Evolutionary conservation across 179 eudicot species (phyloP).

Genomic region (Corrigiola litoralis): DNA sequence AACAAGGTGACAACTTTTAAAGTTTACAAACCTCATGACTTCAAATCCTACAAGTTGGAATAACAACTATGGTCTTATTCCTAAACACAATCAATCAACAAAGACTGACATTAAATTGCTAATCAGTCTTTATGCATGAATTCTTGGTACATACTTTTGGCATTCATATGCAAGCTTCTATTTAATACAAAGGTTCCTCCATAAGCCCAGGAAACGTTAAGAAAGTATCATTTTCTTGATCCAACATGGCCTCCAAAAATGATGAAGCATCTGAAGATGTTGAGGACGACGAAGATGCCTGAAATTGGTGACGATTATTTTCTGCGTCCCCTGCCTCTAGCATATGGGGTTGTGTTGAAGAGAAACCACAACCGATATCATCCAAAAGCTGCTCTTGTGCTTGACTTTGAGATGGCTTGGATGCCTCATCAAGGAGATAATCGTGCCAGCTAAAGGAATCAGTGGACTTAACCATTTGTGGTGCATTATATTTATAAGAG

Average conservation of each 20-base stretch:
- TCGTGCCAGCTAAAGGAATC: slow-evolving; percentile 57
- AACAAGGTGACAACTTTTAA: too few species aligned
- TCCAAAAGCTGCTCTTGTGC: slow-evolving; percentile 12
- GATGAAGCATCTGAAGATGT: slow-evolving; percentile 25
- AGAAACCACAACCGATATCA: neutral
- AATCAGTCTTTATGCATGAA: neutral
- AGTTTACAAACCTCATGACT: too few species aligned
- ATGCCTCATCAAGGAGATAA: slow-evolving; percentile 55
- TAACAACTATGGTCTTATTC: too few species aligned
- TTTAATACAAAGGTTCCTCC: slow-evolving; percentile 47
- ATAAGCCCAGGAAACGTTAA: slow-evolving; percentile 52
- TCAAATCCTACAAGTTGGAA: too few species aligned
- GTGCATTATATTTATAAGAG: slow-evolving; percentile 15
- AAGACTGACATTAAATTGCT: too few species aligned
- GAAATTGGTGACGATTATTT: neutral
- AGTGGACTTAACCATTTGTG: slow-evolving; percentile 16
- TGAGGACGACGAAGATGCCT: slow-evolving; percentile 25
- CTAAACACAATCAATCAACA: too few species aligned
- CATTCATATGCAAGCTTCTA: too few species aligned
- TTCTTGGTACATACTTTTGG: neutral
- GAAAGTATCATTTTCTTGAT: slow-evolving; percentile 52
- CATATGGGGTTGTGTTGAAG: neutral
- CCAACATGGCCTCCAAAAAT: slow-evolving; percentile 66
- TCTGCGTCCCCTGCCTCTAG: neutral
- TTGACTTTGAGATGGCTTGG: slow-evolving; percentile 17